Evolutionary conservation across 441 rosid species (phyloP).

Genomic region (Arabidopsis lyrata): DNA sequence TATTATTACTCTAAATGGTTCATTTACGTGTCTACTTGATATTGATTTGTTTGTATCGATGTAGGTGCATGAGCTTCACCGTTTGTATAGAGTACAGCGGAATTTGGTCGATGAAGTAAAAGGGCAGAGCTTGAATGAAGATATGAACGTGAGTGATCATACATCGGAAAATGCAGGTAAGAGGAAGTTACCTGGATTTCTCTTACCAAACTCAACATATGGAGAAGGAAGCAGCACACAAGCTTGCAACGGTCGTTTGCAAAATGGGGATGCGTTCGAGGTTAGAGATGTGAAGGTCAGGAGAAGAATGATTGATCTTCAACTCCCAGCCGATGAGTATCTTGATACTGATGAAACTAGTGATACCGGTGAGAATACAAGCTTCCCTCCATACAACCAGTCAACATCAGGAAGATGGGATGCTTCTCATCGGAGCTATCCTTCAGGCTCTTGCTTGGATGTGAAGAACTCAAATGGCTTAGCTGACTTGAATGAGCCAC

Average conservation of each 20-base stretch:
- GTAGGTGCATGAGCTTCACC: conserved; percentile 89
- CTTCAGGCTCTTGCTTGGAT: conserved; percentile 46
- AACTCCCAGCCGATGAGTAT: conserved; percentile 85
- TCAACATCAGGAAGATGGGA: conserved; percentile 20
- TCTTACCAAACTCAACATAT: conserved; percentile 53
- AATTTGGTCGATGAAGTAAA: conserved; percentile 73
- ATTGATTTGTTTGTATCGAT: conserved; percentile 28
- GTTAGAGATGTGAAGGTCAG: conserved; percentile 64
- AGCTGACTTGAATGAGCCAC: conserved; percentile 91
- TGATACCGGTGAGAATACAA: conserved; percentile 50
- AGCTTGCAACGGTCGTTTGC: conserved; percentile 58
- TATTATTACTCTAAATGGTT: background rate
- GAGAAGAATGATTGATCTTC: conserved; percentile 86
- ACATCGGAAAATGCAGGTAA: conserved; percentile 64
- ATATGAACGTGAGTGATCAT: conserved; percentile 54
- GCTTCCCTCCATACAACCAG: conserved; percentile 23
- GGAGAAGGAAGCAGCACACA: conserved; percentile 65
- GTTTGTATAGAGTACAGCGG: conserved; percentile 77
- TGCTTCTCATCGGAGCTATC: conserved; percentile 48
- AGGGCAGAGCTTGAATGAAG: conserved; percentile 59
- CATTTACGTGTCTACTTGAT: background rate
- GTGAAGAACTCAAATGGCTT: conserved; percentile 57
- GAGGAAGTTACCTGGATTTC: conserved; percentile 62
- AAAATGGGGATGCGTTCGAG: conserved; percentile 60
- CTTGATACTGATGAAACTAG: conserved; percentile 69